Evolutionary conservation across 805 yeast species (phyloP).

Genomic region (Ogataea sp.): DNA sequence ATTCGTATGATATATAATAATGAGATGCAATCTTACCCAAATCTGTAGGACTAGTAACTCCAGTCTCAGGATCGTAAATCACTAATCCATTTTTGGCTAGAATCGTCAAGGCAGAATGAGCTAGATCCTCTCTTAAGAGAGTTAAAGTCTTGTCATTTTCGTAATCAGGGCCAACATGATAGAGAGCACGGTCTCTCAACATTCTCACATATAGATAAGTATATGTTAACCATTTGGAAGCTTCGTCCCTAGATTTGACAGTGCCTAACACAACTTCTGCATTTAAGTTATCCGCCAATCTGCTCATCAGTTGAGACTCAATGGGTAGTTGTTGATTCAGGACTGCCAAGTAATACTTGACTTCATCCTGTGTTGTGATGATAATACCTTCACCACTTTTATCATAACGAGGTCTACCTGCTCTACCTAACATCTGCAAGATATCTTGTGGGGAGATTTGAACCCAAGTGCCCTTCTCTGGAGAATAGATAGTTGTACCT

Average conservation of each 20-base stretch:
- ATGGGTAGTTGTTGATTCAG: conserved; percentile 87
- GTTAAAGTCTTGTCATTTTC: conserved; percentile 39
- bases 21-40: conserved; percentile 81
- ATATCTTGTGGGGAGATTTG: conserved; percentile 94
- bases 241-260: conserved; percentile 52
- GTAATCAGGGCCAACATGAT: conserved; percentile 66
- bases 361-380: conserved; percentile 77
- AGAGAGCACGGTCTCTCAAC: conserved; percentile 62
- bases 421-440: conserved; percentile 95
- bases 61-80: conserved; percentile 44
- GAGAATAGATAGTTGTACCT: conserved; percentile 91
- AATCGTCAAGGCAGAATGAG: conserved; percentile 65
- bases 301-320: conserved; percentile 75
- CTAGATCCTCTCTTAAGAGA: conserved; percentile 55
- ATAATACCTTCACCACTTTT: conserved; percentile 89
- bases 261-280: conserved; percentile 82
- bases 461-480: conserved; percentile 83
- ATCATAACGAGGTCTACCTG: conserved; percentile 95
- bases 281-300: conserved; percentile 66
- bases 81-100: conserved; percentile 52
- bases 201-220: conserved; percentile 77
- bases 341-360: conserved; percentile 85
- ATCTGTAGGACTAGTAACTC: conserved; percentile 49
- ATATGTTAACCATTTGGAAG: conserved; percentile 70
- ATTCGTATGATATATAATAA: conserved; percentile 70